Conservation (phyloP, 805 yeast genomes). For the Ogataea populi-albae region DNA sequence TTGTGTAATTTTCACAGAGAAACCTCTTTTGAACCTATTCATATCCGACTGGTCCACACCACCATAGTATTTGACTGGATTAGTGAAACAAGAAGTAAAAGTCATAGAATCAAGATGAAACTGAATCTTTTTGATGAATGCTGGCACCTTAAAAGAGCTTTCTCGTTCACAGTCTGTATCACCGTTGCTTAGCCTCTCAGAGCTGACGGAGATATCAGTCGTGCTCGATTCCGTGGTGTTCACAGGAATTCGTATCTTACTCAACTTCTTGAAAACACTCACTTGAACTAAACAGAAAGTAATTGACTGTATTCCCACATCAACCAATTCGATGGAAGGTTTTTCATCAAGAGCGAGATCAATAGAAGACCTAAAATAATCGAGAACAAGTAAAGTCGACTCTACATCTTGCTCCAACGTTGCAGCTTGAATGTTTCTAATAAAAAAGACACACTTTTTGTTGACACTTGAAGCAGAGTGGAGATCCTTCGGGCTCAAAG, state of each 20-base stretch:
- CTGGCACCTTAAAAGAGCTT: no score
- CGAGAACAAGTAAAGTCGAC: conserved; percentile 16
- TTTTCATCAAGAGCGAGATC: conserved; percentile 10
- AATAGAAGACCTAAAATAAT: conserved; percentile 14
- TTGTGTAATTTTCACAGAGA: conserved; percentile 10
- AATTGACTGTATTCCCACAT: conserved; percentile 9
- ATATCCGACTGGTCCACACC: conserved; percentile 29
- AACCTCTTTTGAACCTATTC: conserved; percentile 29
- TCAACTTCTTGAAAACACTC: conserved; percentile 17
- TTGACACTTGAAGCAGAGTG: conserved; percentile 6
- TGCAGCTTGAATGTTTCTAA: conserved; percentile 23
- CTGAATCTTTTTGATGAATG: conserved; percentile 9
- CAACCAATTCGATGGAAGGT: conserved; percentile 5
- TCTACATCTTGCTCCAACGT: conserved; percentile 10
- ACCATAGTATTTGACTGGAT: conserved; percentile 29
- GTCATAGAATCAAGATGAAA: conserved; percentile 15
- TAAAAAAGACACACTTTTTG: conserved; percentile 17
- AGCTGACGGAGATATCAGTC: no score
- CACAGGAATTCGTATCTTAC: no score
- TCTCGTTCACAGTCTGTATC: no score
- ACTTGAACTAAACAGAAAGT: conserved; percentile 15
- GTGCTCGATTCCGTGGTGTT: no score
- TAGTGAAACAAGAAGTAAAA: conserved; percentile 27
- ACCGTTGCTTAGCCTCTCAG: no score
- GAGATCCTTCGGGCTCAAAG: conserved; percentile 20